A percentile compares a stretch with the other conserved stretches of the same genome.
phyloP scores from a whole-genome alignment of 2,329 filamentous ascomycete species.

The Aplosporella prunicola region DNA sequence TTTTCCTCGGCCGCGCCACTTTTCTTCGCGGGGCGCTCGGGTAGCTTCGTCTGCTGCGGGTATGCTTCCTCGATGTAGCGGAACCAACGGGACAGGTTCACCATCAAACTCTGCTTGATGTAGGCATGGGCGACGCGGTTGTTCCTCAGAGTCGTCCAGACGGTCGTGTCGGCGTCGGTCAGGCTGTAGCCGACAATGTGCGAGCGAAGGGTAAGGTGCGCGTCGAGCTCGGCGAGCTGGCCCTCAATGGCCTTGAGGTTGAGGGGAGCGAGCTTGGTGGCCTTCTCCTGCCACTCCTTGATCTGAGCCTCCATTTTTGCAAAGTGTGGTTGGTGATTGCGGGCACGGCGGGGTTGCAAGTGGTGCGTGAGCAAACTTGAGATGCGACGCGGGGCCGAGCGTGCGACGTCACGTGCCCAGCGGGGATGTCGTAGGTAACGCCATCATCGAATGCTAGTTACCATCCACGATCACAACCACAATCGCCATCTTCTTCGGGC shows the following conservation, averaged over 20 bases:
- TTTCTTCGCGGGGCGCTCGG: constrained; percentile 32
- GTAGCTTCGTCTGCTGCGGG: constrained; percentile 67
- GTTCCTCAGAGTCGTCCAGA: constrained; percentile 73
- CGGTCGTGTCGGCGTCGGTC: constrained; percentile 65
- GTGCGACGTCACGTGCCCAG: no score
- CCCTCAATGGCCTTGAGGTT: constrained; percentile 80
- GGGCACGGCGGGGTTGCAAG: no score
- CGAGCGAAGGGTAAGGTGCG: constrained; percentile 76
- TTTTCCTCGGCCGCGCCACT: constrained; percentile 49
- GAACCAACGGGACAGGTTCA: constrained; percentile 81
- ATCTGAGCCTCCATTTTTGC: constrained; percentile 28
- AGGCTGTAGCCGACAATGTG: constrained; percentile 76
- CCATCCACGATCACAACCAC: no score
- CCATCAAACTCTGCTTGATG: constrained; percentile 66
- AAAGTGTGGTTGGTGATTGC: not conserved
- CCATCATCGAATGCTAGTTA: no score
- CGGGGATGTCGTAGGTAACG: no score
- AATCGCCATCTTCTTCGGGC: no score
- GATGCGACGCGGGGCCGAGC: no score
- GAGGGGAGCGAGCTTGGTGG: constrained; percentile 42
- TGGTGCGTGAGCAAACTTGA: no score
- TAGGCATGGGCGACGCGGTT: constrained; percentile 79
- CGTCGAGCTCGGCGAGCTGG: constrained; percentile 67
- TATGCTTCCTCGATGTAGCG: constrained; percentile 72
- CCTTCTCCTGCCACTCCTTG: constrained; percentile 48